Base-by-base conservation (phyloP, 2,329 filamentous ascomycete species). In the Lomentospora prolificans region DNA sequence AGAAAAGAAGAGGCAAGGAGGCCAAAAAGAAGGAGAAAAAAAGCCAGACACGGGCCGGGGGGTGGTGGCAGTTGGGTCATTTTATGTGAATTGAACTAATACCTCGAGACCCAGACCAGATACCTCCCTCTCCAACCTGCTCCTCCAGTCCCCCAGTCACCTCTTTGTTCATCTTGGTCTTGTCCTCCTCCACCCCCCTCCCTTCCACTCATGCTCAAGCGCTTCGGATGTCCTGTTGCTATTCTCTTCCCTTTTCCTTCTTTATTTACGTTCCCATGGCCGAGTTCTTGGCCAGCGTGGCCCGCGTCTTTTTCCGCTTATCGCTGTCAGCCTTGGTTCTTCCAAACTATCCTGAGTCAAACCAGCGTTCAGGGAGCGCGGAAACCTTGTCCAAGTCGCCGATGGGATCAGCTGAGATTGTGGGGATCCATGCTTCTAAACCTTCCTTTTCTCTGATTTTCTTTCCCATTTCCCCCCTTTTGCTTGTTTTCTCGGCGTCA, bases 31-130 rank as follows among this genome's bases (percentile, higher is more conserved):
- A 46, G 57, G 58, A 44, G 59, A 58, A 59, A 55, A 61, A 56
- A 62, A 62, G 61, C 57, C 58, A 60, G 61, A 54, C 61, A 61
- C 64, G 63, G 62, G 61, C 63, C n/a, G 64, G 63, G 60, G 61
- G 60, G 63, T 65, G 66, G 66, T 64, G 57, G 51, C 55, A 64
- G 63, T 64, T 64, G 64, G 65, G 64, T 58, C 59, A 61, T 60
- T 63, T 59, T 60, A 60, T 60, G 57, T 60, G 60, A 60, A 60
- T 57, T 55, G 22, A 48, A 48, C 44, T 48, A 48, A 48, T 48
- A 48, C 44, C 44, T 48, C 44, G 44, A 55, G 48, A 31, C 28
- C 24, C 22, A 31, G 39, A 24, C 25, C 39, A 55, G 53, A 55
- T 50, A 48, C 41, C 39, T 55, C 25, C 14, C n/a, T 27, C 25